phyloP scores from a whole-genome alignment of 176 grass and related monocot species.

The Canna indica region DNA sequence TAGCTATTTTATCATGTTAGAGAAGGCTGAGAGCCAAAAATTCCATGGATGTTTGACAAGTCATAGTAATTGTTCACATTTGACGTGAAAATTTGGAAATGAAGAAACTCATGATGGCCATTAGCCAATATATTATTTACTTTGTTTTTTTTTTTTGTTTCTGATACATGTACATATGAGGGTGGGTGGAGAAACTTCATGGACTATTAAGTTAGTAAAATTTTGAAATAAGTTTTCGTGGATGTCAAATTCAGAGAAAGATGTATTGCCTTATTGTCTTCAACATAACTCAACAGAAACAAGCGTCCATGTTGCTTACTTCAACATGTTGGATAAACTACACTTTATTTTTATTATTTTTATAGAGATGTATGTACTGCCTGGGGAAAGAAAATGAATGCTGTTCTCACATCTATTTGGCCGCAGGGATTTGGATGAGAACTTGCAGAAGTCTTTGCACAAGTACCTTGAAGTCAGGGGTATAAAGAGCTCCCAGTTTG shows the following conservation, averaged over 20 bases:
- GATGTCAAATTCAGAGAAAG: too few relatives aligned
- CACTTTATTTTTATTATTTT: not conserved
- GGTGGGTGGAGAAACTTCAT: too few relatives aligned
- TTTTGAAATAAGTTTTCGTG: too few relatives aligned
- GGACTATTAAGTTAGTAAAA: too few relatives aligned
- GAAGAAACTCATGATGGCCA: not conserved
- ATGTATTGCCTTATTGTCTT: too few relatives aligned
- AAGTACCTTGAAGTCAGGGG: conserved; percentile 76
- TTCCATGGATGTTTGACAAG: not conserved
- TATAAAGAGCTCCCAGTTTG: conserved; percentile 51
- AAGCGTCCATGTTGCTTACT: not conserved
- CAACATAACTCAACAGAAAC: too few relatives aligned
- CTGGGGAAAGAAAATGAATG: not conserved
- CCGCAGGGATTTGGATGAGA: conserved; percentile 59
- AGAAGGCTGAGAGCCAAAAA: not conserved
- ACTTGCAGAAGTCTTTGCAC: conserved; percentile 58
- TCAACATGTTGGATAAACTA: not conserved
- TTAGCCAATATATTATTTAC: not conserved
- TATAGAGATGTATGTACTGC: too few relatives aligned
- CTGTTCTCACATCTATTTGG: conserved; percentile 3
- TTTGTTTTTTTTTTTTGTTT: not conserved
- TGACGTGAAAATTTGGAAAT: not conserved
- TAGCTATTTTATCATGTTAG: too few relatives aligned
- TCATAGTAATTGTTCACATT: not conserved
- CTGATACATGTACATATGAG: too few relatives aligned